Percentiles rank a stretch among this genome's conserved stretches.
Conservation (phyloP, 306 rosid species). For the Medicago truncatula region DNA sequence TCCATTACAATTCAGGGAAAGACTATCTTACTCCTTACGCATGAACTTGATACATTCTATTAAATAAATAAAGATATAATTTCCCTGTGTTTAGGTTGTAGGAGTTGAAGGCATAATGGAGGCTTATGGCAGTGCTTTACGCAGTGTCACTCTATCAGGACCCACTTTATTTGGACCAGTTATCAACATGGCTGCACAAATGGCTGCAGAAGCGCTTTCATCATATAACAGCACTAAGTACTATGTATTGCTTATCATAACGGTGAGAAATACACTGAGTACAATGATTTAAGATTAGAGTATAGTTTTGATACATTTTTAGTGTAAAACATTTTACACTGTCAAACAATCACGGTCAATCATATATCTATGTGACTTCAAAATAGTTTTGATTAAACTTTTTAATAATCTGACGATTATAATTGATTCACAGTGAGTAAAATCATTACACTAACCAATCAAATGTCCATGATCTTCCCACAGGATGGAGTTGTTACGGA, state of each 20-base stretch:
- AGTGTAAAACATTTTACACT: no score
- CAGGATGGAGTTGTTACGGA: conserved; percentile 92
- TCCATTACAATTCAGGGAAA: background rate
- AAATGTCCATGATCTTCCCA: conserved; percentile 27
- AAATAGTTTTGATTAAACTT: no score
- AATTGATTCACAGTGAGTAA: no score
- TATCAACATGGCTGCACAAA: conserved; percentile 72
- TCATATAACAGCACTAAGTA: conserved; percentile 52
- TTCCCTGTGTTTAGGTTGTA: conserved; percentile 56
- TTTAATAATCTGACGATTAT: no score
- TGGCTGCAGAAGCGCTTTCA: conserved; percentile 63
- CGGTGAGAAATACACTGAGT: conserved; percentile 52
- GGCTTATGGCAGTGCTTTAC: conserved; percentile 70
- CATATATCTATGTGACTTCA: no score
- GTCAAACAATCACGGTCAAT: no score
- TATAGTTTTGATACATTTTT: no score
- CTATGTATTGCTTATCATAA: conserved; percentile 75
- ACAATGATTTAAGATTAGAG: no score
- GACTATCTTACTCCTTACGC: background rate
- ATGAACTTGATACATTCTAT: background rate
- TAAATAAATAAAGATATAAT: no score
- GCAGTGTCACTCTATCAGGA: conserved; percentile 65
- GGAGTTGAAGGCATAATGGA: conserved; percentile 89
- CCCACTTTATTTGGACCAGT: conserved; percentile 91
- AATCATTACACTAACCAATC: background rate